Evolutionary conservation across 257 asterid species (phyloP).

Genomic region (Fraxinus anomala): DNA sequence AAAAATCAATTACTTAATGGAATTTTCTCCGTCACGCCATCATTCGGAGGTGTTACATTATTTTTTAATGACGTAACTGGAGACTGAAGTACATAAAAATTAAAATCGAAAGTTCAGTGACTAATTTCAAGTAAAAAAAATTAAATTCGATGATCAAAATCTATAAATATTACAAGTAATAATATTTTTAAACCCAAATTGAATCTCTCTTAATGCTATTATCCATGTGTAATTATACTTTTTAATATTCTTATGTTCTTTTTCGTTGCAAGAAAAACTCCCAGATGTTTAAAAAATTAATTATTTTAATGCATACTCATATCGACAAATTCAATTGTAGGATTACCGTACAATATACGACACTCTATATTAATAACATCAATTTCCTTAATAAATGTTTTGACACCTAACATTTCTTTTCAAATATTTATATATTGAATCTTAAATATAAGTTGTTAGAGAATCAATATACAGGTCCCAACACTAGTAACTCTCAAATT

Average conservation of each 20-base stretch:
- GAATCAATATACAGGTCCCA: conserved; percentile 27
- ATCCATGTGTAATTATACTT: neutral
- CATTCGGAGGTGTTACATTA: too few species aligned
- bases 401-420: neutral
- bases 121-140: too few species aligned
- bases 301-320: neutral
- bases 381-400: neutral
- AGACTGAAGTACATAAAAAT: too few species aligned
- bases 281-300: neutral
- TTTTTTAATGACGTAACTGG: too few species aligned
- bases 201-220: neutral
- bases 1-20: too few species aligned
- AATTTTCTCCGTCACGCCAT: too few species aligned
- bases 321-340: neutral
- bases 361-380: neutral
- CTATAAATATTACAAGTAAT: too few species aligned
- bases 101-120: neutral
- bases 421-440: too few species aligned
- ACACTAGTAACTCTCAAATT: conserved; percentile 3
- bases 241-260: neutral
- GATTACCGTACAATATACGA: neutral
- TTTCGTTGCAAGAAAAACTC: neutral
- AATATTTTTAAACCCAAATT: neutral
- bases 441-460: neutral
- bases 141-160: too few species aligned